Evolutionary conservation across 73 alveolate species (phyloP).

Genomic region (Symbiodinium natans): DNA sequence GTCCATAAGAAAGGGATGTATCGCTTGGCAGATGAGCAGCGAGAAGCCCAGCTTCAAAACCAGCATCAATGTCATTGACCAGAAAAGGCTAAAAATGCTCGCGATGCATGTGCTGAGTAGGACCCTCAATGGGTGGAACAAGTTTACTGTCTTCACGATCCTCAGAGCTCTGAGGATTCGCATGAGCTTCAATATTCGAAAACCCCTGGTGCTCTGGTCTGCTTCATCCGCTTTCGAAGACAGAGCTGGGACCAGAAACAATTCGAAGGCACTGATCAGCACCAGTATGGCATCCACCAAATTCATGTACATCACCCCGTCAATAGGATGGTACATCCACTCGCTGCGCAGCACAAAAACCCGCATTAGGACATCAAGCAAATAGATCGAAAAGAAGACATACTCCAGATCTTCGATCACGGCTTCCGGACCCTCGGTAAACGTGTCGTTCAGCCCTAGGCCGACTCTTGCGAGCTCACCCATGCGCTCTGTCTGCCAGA

Average conservation of each 20-base stretch:
- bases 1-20: slow-evolving; percentile 27
- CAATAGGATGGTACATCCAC: background rate
- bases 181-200: slow-evolving; percentile 44
- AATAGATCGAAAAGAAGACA: slow-evolving; percentile 27
- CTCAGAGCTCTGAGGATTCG: slow-evolving; percentile 45
- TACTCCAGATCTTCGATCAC: background rate
- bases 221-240: background rate
- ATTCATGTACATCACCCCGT: slow-evolving; percentile 47
- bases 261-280: slow-evolving; percentile 33
- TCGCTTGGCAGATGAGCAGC: slow-evolving; percentile 56
- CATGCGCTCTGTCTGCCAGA: slow-evolving; percentile 4
- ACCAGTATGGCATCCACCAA: slow-evolving; percentile 65
- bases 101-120: slow-evolving; percentile 31
- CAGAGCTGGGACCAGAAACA: background rate
- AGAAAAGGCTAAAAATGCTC: background rate
- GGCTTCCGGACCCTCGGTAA: background rate
- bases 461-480: background rate
- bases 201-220: slow-evolving; percentile 8
- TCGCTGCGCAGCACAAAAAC: background rate
- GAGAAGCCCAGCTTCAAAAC: slow-evolving; percentile 68
- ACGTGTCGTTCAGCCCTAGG: background rate
- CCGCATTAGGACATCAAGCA: slow-evolving; percentile 49
- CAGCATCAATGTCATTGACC: slow-evolving; percentile 45
- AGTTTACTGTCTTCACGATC: slow-evolving; percentile 38
- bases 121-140: slow-evolving; percentile 39